Conservation (phyloP, 2,329 filamentous ascomycete species). For the Alternaria gaisen region DNA sequence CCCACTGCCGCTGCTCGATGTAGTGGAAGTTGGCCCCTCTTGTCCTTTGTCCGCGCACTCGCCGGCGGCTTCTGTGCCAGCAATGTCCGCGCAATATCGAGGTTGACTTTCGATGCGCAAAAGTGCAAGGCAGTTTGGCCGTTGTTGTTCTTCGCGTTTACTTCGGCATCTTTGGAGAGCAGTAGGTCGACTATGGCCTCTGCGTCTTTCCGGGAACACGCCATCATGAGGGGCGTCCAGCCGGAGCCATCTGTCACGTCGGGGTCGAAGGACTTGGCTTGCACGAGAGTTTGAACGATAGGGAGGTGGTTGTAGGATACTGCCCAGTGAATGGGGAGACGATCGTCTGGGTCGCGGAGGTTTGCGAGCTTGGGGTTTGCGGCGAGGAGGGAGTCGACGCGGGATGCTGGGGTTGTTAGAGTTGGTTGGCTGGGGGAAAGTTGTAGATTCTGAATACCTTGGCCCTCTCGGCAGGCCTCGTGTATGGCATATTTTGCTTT, state of each 20-base stretch:
- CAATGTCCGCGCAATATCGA: constrained; percentile 82
- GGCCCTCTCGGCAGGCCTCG: constrained; percentile 84
- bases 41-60: constrained; percentile 82
- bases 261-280: constrained; percentile 78
- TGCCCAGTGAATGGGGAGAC: constrained; percentile 94
- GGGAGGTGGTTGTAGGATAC: constrained; percentile 80
- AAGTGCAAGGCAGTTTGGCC: constrained; percentile 90
- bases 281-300: constrained; percentile 76
- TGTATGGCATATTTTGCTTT: constrained; percentile 81
- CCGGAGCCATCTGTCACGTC: constrained; percentile 83
- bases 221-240: constrained; percentile 88
- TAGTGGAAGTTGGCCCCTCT: constrained; percentile 85
- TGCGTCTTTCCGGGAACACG: constrained; percentile 75
- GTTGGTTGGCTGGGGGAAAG: constrained; percentile 57
- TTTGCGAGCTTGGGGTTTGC: constrained; percentile 80
- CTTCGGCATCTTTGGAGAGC: constrained; percentile 73
- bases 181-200: constrained; percentile 74
- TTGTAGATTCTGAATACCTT: constrained; percentile 63
- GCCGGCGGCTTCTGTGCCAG: constrained; percentile 71
- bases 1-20: constrained; percentile 93
- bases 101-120: constrained; percentile 85
- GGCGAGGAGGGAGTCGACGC: constrained; percentile 78
- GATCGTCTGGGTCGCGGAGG: constrained; percentile 82
- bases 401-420: constrained; percentile 70
- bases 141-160: constrained; percentile 75